Evolutionary conservation across 805 yeast species (phyloP), one percentile per base, ranked within the genome.

Genomic region (Cyberlindnera samutprakarnensis): DNA sequence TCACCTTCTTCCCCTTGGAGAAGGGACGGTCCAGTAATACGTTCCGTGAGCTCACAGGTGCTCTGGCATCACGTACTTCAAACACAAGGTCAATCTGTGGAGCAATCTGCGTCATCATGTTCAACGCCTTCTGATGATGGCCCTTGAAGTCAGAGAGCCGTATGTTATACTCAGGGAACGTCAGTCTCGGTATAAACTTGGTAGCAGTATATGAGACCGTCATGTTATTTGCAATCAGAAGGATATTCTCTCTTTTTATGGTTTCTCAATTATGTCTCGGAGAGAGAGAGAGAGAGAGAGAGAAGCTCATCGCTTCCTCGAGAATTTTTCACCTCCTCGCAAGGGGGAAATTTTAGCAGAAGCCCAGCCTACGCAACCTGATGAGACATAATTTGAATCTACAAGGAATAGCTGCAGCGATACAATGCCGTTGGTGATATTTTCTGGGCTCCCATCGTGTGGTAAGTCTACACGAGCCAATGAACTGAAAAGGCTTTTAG

Each of bases 361-460:
- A n/a, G n/a, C n/a, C n/a, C n/a, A n/a, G n/a, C n/a, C n/a, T n/a
- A n/a, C n/a, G n/a, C n/a, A n/a, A n/a, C n/a, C n/a, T n/a, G n/a
- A n/a, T n/a, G n/a, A n/a, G n/a, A n/a, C n/a, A n/a, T n/a, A n/a
- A n/a, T n/a, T n/a, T n/a, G n/a, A n/a, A n/a, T n/a, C n/a, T n/a
- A n/a, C n/a, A n/a, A n/a, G n/a, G n/a, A n/a, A n/a, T n/a, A n/a
- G n/a, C n/a, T n/a, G n/a, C n/a, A n/a, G n/a, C n/a, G n/a, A n/a
- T n/a, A n/a, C n/a, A n/a, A 92, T 90, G 98, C 97, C 97, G 2
- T 62, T 90, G 19, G 66, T 90, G 7, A 62, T 85, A 18, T 64
- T 92, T 31, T 77, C 94, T 1, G 98, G 98, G 1, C 76, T 68
- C 31, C 97, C 98, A 4, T 66, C 79, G 16, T 69, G 84, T 4